phyloP scores from a whole-genome alignment of 106 monocot genomes.

The Vanilla planifolia region DNA sequence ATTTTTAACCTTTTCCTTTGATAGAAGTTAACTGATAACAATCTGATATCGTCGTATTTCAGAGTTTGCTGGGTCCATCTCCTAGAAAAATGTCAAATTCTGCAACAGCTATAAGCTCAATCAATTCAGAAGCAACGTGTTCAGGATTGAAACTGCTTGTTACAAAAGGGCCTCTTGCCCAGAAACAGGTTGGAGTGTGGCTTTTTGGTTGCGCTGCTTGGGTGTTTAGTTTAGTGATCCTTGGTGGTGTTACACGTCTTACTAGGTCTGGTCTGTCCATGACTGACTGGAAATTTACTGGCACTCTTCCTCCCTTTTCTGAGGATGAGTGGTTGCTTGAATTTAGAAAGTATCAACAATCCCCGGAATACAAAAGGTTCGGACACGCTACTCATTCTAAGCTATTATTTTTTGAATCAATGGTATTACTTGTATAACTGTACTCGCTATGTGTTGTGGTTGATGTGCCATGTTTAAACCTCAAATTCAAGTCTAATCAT shows the following conservation, averaged over 20 bases:
- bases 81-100: slow-evolving; percentile 55
- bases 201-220: slow-evolving; percentile 89
- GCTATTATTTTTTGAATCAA: background rate
- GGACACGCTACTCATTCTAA: background rate
- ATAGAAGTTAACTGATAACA: background rate
- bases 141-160: slow-evolving; percentile 68
- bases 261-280: slow-evolving; percentile 94
- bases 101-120: slow-evolving; percentile 17
- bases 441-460: background rate
- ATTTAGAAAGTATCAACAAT: slow-evolving; percentile 82
- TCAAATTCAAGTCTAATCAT: too few species aligned
- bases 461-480: too few species aligned
- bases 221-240: slow-evolving; percentile 90
- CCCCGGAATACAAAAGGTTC: slow-evolving; percentile 90
- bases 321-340: slow-evolving; percentile 72
- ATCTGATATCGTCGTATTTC: background rate
- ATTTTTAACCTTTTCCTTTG: background rate
- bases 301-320: slow-evolving; percentile 67
- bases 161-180: slow-evolving; percentile 52
- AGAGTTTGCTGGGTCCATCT: slow-evolving; percentile 30
- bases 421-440: too few species aligned
- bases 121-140: slow-evolving; percentile 26
- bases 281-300: slow-evolving; percentile 98
- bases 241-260: slow-evolving; percentile 90
- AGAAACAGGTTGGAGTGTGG: slow-evolving; percentile 84